These are phyloP conservation scores for Luvunga scandens DNA, from an alignment of 345 rosid genomes.

Conservation along the genomic window DNA sequence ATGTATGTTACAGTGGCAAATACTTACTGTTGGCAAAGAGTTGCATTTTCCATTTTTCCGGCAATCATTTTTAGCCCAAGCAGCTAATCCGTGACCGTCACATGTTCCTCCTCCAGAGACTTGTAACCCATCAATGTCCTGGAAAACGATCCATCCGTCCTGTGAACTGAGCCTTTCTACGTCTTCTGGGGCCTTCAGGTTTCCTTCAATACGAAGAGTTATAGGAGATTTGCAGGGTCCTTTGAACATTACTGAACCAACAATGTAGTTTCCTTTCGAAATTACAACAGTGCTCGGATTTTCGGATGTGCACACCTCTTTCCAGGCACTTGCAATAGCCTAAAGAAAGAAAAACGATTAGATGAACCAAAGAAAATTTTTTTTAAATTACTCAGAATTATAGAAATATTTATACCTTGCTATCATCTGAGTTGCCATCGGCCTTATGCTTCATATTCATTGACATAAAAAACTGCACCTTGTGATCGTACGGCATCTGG, in stretches of 20 bases:
- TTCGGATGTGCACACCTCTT: constrained; percentile 29
- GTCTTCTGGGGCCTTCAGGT: constrained; percentile 31
- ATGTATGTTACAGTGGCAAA: neutral
- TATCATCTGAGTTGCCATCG: constrained; percentile 34
- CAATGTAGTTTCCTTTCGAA: constrained; percentile 37
- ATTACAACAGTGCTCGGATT: constrained; percentile 29
- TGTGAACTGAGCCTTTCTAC: constrained; percentile 1
- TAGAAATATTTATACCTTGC: constrained; percentile 16
- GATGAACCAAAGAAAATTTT: neutral
- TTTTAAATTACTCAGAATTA: neutral
- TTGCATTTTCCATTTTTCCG: constrained; percentile 22
- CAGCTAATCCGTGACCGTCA: constrained; percentile 44
- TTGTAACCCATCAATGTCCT: constrained; percentile 20
- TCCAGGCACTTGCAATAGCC: constrained; percentile 41
- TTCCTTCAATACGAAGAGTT: constrained; percentile 36
- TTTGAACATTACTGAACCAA: constrained; percentile 19
- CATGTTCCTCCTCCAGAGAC: constrained; percentile 36
- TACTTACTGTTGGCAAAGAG: constrained; percentile 34
- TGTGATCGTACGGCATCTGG: neutral
- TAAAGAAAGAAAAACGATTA: neutral
- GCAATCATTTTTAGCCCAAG: constrained; percentile 38
- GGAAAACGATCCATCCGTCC: constrained; percentile 35
- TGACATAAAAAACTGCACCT: constrained; percentile 23
- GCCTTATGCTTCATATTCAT: constrained; percentile 35
- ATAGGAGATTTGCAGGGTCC: constrained; percentile 52